Base-by-base conservation (phyloP, 257 asterid species). In the Solanum dulcamara region DNA sequence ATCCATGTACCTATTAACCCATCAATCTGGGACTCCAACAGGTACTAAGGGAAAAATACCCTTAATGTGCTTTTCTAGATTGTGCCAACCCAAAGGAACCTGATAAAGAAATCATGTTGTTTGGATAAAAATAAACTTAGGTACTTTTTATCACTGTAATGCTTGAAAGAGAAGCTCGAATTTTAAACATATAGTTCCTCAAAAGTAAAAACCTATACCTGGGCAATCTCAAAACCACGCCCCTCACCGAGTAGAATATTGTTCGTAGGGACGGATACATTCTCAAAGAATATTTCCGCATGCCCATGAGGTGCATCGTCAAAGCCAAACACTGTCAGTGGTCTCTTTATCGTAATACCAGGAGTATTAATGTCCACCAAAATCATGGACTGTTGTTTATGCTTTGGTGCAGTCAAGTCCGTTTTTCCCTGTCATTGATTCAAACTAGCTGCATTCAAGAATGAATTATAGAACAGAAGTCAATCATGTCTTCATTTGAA, bases 291-390 rank as follows among this genome's bases (percentile, higher is more conserved):
- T 85, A 96, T 89, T 89, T 96, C 99, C 2, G 99, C 99, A 89
- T 96, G 99, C 32, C 99, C 99, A 55, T 96, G 99, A 55, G 99
- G 98, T 18, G 99, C 99, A 70, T 96, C 99, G 22, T 96, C 99
- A 84, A 94, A 96, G 67, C 98, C 99, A 89, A 96, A 96, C 77
- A 96, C 99, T 2, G 94, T 90, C 86, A 96, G 91, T 4, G 99
- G 96, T 80, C 99, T 93, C 89, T 89, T 91, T 86, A 95, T 82
- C 81, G 66, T 90, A 80, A 96, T 92, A 79, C 99, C 98, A 22
- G 98, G 97, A 17, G 94, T 89, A 35, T 90, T 89, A 20, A 95
- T 92, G 90, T 94, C 98, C 20, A 94, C 98, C 88, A 96, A 88
- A 86, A 96, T 93, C 99, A 96, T 95, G 60, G 99, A 96, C 86